Conservation (phyloP, 768 basidiomycete genomes). For the Boletus tylopilopsis region DNA sequence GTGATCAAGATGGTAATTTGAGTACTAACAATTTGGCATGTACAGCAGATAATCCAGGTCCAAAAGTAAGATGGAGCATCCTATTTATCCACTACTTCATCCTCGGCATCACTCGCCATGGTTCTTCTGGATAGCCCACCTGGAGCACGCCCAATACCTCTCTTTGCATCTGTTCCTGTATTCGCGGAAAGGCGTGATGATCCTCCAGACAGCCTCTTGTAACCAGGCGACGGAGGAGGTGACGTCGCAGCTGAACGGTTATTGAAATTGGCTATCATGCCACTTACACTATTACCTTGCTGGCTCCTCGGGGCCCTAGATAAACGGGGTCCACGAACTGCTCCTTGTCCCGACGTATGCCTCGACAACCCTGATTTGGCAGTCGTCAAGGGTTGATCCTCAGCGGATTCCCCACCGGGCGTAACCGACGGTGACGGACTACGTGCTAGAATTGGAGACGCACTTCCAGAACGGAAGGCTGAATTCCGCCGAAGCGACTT, state of each 20-base stretch:
- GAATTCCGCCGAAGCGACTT: conserved; percentile 34
- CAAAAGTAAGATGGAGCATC: neutral
- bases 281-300: conserved; percentile 46
- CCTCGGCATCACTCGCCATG: conserved; percentile 83
- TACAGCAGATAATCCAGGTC: no score
- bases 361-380: conserved; percentile 39
- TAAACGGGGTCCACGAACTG: conserved; percentile 47
- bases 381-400: conserved; percentile 34
- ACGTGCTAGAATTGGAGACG: conserved; percentile 35
- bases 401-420: conserved; percentile 26
- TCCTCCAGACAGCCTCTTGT: conserved; percentile 46
- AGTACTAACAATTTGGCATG: no score
- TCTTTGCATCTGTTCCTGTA: conserved; percentile 22
- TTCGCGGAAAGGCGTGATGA: conserved; percentile 11
- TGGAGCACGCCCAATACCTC: conserved; percentile 43
- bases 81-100: conserved; percentile 50
- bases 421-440: conserved; percentile 40
- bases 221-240: conserved; percentile 36
- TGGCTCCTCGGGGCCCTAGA: conserved; percentile 45
- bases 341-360: conserved; percentile 40
- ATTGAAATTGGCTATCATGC: conserved; percentile 55
- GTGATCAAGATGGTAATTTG: no score
- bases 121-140: conserved; percentile 66
- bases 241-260: conserved; percentile 39
- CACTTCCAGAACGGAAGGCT: conserved; percentile 32